Evolutionary conservation across 768 basidiomycete species (phyloP).

Genomic region (Auriculariales sp.): DNA sequence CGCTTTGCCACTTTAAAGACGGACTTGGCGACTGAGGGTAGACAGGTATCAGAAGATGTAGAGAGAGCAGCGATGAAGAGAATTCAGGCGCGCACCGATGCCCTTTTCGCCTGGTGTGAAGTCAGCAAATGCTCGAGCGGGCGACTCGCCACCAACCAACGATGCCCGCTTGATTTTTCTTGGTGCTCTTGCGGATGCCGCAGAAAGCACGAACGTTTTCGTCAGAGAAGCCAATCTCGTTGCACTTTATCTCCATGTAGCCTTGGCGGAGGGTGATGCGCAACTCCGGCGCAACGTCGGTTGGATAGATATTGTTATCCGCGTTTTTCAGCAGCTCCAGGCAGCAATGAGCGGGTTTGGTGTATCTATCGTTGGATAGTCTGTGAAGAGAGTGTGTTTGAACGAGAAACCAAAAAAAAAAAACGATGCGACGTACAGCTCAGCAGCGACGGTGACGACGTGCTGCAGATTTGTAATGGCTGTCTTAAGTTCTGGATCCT

Average conservation of each 20-base stretch:
- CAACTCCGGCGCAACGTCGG: constrained; percentile 6
- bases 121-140: neutral
- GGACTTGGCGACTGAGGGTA: constrained; percentile 13
- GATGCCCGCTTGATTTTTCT: constrained; percentile 7
- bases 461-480: neutral
- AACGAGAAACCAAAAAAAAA: neutral
- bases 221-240: constrained; percentile 12
- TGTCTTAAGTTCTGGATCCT: neutral
- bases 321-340: constrained; percentile 17
- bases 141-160: constrained; percentile 6
- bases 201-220: constrained; percentile 14
- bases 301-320: constrained; percentile 12
- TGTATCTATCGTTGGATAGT: constrained; percentile 12
- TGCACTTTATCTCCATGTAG: constrained; percentile 10
- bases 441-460: neutral
- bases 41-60: neutral
- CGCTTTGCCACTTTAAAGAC: constrained; percentile 15
- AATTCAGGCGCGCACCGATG: constrained; percentile 8
- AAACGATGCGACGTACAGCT: neutral
- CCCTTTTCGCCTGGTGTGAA: constrained; percentile 14
- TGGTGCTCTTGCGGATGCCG: constrained; percentile 14
- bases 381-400: constrained; percentile 4
- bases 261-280: constrained; percentile 6
- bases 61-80: neutral
- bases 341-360: constrained; percentile 15